Conservation (phyloP, 1,284 basidiomycete species). For the Pseudozyma sp. region DNA sequence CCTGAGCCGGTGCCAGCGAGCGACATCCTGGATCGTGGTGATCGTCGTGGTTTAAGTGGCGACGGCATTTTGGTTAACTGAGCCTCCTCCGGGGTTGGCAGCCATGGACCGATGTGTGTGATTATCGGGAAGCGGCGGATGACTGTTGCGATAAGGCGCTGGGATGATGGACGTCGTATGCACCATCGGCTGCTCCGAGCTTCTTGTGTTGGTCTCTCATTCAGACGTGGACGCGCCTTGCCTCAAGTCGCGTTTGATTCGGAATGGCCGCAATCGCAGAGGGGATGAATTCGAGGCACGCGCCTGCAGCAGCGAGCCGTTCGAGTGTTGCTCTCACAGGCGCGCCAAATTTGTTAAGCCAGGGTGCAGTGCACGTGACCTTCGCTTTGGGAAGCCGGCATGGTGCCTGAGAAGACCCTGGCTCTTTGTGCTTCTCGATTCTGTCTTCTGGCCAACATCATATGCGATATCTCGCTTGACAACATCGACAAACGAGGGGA, state of each 20-base stretch:
- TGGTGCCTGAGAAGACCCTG: neutral
- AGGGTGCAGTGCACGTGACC: conserved; percentile 27
- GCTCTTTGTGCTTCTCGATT: neutral
- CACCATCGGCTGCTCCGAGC: conserved; percentile 1
- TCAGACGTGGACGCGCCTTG: conserved; percentile 4
- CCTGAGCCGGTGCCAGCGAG: conserved; percentile 44
- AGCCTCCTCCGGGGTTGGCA: neutral
- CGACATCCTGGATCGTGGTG: conserved; percentile 44
- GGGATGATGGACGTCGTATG: conserved; percentile 8
- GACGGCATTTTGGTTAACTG: conserved; percentile 33
- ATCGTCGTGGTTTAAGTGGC: conserved; percentile 48
- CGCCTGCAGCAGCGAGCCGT: conserved; percentile 4
- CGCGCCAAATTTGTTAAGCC: conserved; percentile 8
- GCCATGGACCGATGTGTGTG: conserved; percentile 1
- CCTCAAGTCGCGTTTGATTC: conserved; percentile 22
- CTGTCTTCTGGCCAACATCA: too few relatives aligned
- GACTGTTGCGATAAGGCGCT: neutral
- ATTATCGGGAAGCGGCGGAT: neutral
- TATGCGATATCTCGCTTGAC: too few relatives aligned
- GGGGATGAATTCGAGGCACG: conserved; percentile 5
- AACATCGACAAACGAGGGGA: too few relatives aligned
- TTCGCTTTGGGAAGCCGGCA: neutral
- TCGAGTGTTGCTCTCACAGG: conserved; percentile 41
- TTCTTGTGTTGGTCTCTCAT: conserved; percentile 37
- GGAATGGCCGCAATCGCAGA: neutral